Evolutionary conservation across 164 flowering plant genomes (phyloP).

Genomic region (Warburgia ugandensis): DNA sequence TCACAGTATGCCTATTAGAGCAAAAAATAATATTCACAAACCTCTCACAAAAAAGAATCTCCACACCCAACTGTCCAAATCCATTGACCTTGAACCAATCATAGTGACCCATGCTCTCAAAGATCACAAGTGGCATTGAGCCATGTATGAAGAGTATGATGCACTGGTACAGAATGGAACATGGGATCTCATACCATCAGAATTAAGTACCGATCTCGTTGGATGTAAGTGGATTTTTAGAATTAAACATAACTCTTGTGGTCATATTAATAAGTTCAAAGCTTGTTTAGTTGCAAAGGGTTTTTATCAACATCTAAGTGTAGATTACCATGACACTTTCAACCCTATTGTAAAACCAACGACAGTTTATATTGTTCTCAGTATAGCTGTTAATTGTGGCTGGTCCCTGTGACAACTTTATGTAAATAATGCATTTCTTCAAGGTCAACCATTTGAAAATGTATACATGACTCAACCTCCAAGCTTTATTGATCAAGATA

Average conservation of each 20-base stretch:
- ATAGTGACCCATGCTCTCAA: no score
- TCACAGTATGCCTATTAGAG: not conserved
- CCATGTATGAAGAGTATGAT: no score
- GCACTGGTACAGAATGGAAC: no score
- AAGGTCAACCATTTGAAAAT: not conserved
- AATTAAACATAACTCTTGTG: not conserved
- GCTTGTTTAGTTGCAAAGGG: conserved; percentile 8
- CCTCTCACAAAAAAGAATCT: no score
- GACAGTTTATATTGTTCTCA: not conserved
- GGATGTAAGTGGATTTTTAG: conserved; percentile 4
- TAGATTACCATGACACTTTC: not conserved
- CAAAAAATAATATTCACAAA: not conserved
- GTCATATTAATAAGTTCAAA: not conserved
- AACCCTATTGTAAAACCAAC: conserved; percentile 1
- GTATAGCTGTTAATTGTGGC: not conserved
- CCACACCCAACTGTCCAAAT: no score
- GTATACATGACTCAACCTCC: not conserved
- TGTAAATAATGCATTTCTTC: not conserved
- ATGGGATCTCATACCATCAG: not conserved
- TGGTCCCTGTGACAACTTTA: conserved; percentile 1
- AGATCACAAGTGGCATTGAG: no score
- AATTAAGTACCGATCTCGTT: not conserved
- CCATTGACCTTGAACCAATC: no score
- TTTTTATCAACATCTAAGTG: not conserved
- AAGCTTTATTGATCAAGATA: not conserved